A percentile compares a stretch with the other conserved stretches of the same genome.
These are phyloP conservation scores for Auriculariales sp. DNA, from an alignment of 768 basidiomycete genomes.

Conservation along the genomic window DNA sequence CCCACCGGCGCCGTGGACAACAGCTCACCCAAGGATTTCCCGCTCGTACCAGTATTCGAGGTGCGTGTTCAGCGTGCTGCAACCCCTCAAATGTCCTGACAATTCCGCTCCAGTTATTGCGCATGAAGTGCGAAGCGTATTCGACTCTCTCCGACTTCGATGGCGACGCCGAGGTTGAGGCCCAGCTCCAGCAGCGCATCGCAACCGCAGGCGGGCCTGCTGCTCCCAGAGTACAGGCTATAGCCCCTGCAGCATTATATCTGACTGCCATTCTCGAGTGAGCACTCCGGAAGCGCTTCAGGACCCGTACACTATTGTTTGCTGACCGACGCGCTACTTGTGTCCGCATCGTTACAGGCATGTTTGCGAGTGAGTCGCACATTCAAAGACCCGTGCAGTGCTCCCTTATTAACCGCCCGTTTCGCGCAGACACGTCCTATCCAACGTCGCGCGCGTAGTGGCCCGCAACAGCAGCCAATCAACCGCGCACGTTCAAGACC, in stretches of 20 bases:
- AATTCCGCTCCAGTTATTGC: slow-evolving; percentile 50
- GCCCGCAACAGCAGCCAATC: slow-evolving; percentile 74
- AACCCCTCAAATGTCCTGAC: no score
- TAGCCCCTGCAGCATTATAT: slow-evolving; percentile 78
- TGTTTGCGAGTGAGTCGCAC: slow-evolving; percentile 64
- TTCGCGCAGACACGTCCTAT: slow-evolving; percentile 55
- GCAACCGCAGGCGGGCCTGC: slow-evolving; percentile 30
- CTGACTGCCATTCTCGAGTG: slow-evolving; percentile 88
- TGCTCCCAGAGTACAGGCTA: slow-evolving; percentile 35
- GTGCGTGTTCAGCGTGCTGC: slow-evolving; percentile 26
- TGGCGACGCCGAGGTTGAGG: slow-evolving; percentile 55
- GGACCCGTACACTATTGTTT: slow-evolving; percentile 9
- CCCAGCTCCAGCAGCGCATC: slow-evolving; percentile 47
- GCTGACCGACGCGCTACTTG: slow-evolving; percentile 8
- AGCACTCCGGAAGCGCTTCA: no score
- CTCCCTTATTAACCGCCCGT: slow-evolving; percentile 7
- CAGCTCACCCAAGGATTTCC: slow-evolving; percentile 44
- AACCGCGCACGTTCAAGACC: slow-evolving; percentile 59
- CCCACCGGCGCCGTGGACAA: slow-evolving; percentile 19
- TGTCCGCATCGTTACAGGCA: slow-evolving; percentile 31
- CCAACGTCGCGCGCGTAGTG: slow-evolving; percentile 71
- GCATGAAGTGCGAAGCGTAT: slow-evolving; percentile 79
- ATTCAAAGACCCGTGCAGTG: slow-evolving; percentile 4
- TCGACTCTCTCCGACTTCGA: slow-evolving; percentile 71
- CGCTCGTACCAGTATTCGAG: slow-evolving; percentile 63